A percentile compares a stretch with the other conserved stretches of the same genome.
These are phyloP conservation scores for Schoenoplectus triqueter DNA, from an alignment of 202 grass and related monocot genomes.

Conservation along the genomic window DNA sequence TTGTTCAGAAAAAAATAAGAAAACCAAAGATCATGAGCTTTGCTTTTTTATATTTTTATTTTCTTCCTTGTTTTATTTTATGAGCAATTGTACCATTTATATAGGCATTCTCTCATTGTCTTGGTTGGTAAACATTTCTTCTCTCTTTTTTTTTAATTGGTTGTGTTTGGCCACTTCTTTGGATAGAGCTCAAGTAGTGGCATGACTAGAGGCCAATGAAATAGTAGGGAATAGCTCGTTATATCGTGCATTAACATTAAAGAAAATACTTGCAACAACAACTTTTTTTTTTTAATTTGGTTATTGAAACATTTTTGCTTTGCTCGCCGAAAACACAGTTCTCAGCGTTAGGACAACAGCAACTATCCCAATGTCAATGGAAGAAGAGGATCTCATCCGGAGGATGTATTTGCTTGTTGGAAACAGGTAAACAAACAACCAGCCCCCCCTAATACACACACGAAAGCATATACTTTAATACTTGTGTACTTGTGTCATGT, in stretches of 20 bases:
- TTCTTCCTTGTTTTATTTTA: not conserved
- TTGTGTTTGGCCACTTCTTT: not conserved
- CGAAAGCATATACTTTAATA: no score
- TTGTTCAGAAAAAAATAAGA: not conserved
- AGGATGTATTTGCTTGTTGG: slow-evolving; percentile 19
- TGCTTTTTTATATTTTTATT: not conserved
- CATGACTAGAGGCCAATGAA: not conserved
- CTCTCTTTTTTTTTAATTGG: not conserved
- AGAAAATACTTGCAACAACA: not conserved
- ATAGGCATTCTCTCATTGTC: not conserved
- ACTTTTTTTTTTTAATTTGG: not conserved
- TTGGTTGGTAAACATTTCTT: not conserved
- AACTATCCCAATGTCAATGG: not conserved
- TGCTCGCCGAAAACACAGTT: not conserved
- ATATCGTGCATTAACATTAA: not conserved
- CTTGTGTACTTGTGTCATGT: not conserved
- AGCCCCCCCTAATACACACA: not conserved
- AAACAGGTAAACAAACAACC: not conserved
- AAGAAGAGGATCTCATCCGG: slow-evolving; percentile 19
- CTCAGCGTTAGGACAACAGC: not conserved
- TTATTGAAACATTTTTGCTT: not conserved
- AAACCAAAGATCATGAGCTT: not conserved
- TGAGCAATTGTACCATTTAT: not conserved
- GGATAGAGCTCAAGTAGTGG: no score
- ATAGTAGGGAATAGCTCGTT: not conserved